Percentiles rank a stretch among this genome's conserved stretches.
Conservation (phyloP, 805 yeast genomes). For the Wickerhamiella sergipiensis region DNA sequence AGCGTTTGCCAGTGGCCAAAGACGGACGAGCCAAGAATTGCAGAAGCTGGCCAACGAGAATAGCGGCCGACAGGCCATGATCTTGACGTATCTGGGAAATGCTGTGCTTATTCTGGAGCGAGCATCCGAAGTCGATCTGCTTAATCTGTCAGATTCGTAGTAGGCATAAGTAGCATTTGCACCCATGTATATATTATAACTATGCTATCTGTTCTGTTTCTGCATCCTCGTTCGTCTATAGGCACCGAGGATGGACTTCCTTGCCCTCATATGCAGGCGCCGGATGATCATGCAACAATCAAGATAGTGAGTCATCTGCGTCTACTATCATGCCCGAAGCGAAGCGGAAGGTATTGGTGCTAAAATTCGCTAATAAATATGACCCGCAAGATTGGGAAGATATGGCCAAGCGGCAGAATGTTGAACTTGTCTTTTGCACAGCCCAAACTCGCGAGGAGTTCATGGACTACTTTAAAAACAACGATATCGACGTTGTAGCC, state of each 20-base stretch:
- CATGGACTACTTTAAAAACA: constrained; percentile 26
- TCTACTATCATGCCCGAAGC: background rate
- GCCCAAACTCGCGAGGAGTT: constrained; percentile 31
- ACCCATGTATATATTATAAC: no score
- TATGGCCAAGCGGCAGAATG: constrained; percentile 29
- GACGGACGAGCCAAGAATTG: background rate
- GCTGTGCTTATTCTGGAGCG: background rate
- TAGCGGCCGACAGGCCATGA: background rate
- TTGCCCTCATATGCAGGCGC: background rate
- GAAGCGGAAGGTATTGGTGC: background rate
- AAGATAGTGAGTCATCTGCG: background rate
- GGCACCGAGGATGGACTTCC: background rate
- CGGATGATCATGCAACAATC: background rate
- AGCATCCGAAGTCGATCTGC: background rate
- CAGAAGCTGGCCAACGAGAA: background rate
- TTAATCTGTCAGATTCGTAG: no score
- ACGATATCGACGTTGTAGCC: constrained; percentile 29
- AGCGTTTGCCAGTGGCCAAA: background rate
- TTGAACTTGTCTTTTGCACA: constrained; percentile 30
- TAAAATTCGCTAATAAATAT: background rate
- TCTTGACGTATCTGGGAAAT: background rate
- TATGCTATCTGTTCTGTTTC: no score
- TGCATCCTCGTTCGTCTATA: no score
- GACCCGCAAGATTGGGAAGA: constrained; percentile 35
- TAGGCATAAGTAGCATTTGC: no score